Evolutionary conservation across 176 grass and related monocot species (phyloP), one percentile per base, ranked within the genome.

Genomic region (Pharus latifolius): DNA sequence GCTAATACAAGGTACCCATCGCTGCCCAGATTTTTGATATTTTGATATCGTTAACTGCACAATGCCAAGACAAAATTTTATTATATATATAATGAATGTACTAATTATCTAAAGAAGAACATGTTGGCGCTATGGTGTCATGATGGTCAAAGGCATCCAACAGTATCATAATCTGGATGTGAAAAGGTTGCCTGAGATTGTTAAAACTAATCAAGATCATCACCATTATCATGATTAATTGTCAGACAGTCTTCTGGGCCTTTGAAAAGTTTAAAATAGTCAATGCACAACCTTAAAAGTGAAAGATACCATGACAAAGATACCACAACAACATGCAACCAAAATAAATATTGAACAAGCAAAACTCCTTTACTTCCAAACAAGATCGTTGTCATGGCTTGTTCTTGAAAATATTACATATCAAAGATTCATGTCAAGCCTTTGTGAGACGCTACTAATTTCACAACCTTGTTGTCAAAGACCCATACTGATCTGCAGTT

Each of bases 1-100:
- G 55, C 49, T 32, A 25, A 54, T 62, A 67, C 94, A 97, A 70
- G 89, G 83, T 38, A 65, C 53, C 94, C 89, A 97, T 64, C 13
- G 50, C 25, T 92, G 83, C 31, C 73, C 84, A 70, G 66, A 18
- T 47, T 83, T 90, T 76, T 85, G 65, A 69, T 75, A 60, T 56
- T 80, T 75, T 71, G 89, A 51, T 34, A 53, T 24, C 24, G 75
- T 80, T 78, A 92, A 69, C 94, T 97, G 67, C 66, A 87, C 31
- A 75, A 70, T 70, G 17, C 7, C 35, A 48, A 75, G 1, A 42
- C 32, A 41, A 32, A 72, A 65, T 20, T 30, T 49, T 55, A 62
- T 55, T 40, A 43, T 10, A 32, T 71, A 18, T 79, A n/a, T 16
- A 51, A 53, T 19, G 22, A 70, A 6, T 10, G 5, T 22, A 77